A percentile compares a stretch with the other conserved stretches of the same genome.
Conservation (phyloP, 306 rosid species). For the Prunus persica region Prunus_persica_NCBIv2 NC_034010.1:26355001-26355500, state of each 20-base stretch:
- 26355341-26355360: not conserved
- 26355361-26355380: not conserved
- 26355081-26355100: not conserved
- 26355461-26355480: fast-evolving
- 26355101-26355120: not conserved
- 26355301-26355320: not conserved
- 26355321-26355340: not conserved
- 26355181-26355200: not conserved
- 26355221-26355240: not conserved
- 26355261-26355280: not conserved
- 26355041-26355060: not conserved
- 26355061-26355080: not conserved
- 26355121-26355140: not conserved
- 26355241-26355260: constrained; percentile 6
- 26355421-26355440: too few relatives aligned
- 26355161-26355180: not conserved
- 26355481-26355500: too few relatives aligned
- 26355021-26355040: not conserved
- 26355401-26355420: not conserved
- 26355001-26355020: not conserved
- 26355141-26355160: not conserved
- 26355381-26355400: not conserved
- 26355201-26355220: not conserved
- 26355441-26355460: too few relatives aligned
- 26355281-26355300: not conserved